Evolutionary conservation across 2,329 filamentous ascomycete species (phyloP).

Genomic region (Rutstroemia sydowiana): DNA sequence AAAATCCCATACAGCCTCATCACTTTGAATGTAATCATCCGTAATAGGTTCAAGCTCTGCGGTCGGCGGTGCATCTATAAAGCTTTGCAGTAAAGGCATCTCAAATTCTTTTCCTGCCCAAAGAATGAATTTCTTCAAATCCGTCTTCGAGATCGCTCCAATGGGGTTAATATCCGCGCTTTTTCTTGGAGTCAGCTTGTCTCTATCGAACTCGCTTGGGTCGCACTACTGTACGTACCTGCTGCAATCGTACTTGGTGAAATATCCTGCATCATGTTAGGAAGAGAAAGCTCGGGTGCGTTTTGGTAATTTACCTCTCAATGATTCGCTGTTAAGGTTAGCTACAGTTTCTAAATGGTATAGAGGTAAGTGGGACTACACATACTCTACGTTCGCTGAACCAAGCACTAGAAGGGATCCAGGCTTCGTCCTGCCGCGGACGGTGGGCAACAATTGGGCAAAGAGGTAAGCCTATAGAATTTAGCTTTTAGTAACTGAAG

Average conservation of each 20-base stretch:
- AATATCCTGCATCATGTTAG: too few species aligned
- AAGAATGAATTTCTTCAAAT: slow-evolving; percentile 64
- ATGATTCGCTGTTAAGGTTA: slow-evolving; percentile 12
- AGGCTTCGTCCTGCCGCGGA: slow-evolving; percentile 42
- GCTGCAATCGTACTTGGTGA: slow-evolving; percentile 46
- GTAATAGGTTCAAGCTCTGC: slow-evolving; percentile 57
- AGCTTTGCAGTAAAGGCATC: slow-evolving; percentile 57
- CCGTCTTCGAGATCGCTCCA: slow-evolving; percentile 54
- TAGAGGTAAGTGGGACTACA: too few species aligned
- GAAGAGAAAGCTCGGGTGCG: too few species aligned
- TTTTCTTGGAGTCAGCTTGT: too few species aligned
- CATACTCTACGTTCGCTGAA: slow-evolving; percentile 53
- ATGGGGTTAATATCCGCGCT: slow-evolving; percentile 50
- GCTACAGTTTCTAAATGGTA: too few species aligned
- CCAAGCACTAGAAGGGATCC: slow-evolving; percentile 60
- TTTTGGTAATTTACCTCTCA: too few species aligned
- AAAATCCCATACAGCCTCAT: too few species aligned
- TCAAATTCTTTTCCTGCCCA: slow-evolving; percentile 53
- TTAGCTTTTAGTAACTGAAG: too few species aligned
- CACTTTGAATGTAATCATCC: slow-evolving; percentile 45
- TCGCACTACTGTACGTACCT: too few species aligned
- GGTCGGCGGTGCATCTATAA: slow-evolving; percentile 55
- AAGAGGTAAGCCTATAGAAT: slow-evolving; percentile 55
- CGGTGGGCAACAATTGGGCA: slow-evolving; percentile 51
- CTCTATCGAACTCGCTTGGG: too few species aligned